These are phyloP conservation scores for Metarhizium robertsii DNA, from an alignment of 2,329 filamentous ascomycete genomes.

Conservation along the genomic window DNA sequence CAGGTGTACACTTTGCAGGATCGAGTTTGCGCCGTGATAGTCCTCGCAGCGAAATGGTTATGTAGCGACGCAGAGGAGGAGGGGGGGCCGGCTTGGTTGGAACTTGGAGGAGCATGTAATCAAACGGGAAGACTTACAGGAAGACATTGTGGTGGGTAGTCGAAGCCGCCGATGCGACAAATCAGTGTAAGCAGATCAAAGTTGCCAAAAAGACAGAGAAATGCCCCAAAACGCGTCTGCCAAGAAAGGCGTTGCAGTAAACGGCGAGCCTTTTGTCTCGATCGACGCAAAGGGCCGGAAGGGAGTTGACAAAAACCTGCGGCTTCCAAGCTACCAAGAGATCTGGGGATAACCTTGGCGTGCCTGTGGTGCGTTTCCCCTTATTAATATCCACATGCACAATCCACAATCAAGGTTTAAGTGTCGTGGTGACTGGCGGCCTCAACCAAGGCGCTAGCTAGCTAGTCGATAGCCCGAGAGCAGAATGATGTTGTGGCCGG, in stretches of 20 bases:
- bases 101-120: neutral
- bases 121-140: slow-evolving; percentile 1
- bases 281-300: neutral
- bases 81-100: neutral
- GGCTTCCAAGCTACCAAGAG: neutral
- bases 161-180: neutral
- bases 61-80: no score
- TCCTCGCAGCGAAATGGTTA: neutral
- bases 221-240: neutral
- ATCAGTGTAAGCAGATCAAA: neutral
- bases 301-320: neutral
- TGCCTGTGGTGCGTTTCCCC: neutral
- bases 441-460: neutral
- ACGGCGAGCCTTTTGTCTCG: neutral
- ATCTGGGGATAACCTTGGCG: neutral
- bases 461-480: neutral
- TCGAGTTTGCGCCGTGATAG: neutral
- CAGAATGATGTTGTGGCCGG: neutral
- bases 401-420: neutral
- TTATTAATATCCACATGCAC: neutral
- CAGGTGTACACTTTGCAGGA: neutral
- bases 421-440: neutral
- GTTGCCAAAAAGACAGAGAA: neutral
- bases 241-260: neutral
- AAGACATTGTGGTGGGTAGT: slow-evolving; percentile 1